These are phyloP conservation scores for Sarocladium kiliense DNA, from an alignment of 2,329 filamentous ascomycete genomes.

Conservation along the genomic window DNA sequence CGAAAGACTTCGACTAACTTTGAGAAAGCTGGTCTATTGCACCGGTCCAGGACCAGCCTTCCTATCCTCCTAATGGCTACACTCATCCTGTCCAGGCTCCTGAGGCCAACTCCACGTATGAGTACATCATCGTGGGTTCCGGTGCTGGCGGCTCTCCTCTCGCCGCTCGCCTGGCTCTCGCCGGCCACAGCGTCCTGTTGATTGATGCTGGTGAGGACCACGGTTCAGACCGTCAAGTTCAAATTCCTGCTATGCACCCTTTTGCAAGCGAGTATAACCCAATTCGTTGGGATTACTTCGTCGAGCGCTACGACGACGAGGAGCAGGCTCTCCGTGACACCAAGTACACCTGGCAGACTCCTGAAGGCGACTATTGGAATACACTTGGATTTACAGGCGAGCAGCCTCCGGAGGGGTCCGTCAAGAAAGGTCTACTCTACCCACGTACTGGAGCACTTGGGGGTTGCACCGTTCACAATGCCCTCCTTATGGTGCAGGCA, in stretches of 20 bases:
- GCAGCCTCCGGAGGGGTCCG: constrained; percentile 32
- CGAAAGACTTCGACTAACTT: too few relatives aligned
- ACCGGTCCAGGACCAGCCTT: constrained; percentile 12
- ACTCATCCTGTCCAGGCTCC: constrained; percentile 11
- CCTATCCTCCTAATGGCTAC: constrained; percentile 12
- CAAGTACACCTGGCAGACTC: constrained; percentile 21
- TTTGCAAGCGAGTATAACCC: constrained; percentile 43
- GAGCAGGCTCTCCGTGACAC: constrained; percentile 31
- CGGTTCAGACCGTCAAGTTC: constrained; percentile 37
- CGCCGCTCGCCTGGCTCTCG: constrained; percentile 52
- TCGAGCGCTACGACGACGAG: constrained; percentile 50
- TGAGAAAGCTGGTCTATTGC: constrained; percentile 11
- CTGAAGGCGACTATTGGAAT: constrained; percentile 12
- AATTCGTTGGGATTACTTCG: constrained; percentile 54
- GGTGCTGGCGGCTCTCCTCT: constrained; percentile 55
- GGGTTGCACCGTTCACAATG: constrained; percentile 55
- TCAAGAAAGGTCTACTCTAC: constrained; percentile 39
- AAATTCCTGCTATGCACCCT: constrained; percentile 42
- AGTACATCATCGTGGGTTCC: constrained; percentile 60
- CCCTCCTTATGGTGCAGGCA: constrained; percentile 39
- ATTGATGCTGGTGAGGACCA: constrained; percentile 60
- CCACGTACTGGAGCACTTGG: constrained; percentile 42
- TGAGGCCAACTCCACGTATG: constrained; percentile 24
- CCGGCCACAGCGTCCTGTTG: constrained; percentile 54
- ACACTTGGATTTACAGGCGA: constrained; percentile 9